Evolutionary conservation across 2,329 filamentous ascomycete genomes (phyloP).

Genomic region (Tolypocladium cylindrosporum): DNA sequence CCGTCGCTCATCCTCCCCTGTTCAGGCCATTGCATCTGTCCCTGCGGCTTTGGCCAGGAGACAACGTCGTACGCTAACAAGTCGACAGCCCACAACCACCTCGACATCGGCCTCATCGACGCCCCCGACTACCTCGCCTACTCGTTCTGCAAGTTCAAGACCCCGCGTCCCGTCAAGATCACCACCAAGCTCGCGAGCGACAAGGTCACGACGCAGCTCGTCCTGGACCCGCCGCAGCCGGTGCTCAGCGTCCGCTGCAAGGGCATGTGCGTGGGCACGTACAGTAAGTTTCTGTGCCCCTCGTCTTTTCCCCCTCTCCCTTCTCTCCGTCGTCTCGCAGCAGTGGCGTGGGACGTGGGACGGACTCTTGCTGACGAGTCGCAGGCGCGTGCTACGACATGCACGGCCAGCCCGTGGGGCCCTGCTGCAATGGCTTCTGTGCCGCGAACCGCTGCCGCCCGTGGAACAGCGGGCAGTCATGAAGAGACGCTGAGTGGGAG

Average conservation of each 20-base stretch:
- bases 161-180: slow-evolving; percentile 16
- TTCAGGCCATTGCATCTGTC: too few relatives aligned
- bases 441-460: slow-evolving; percentile 30
- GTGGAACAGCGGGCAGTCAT: slow-evolving; percentile 14
- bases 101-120: slow-evolving; percentile 29
- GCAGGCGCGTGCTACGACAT: slow-evolving; percentile 22
- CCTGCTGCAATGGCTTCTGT: slow-evolving; percentile 34
- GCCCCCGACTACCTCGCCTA: slow-evolving; percentile 32
- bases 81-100: slow-evolving; percentile 24
- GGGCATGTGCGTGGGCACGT: slow-evolving; percentile 30
- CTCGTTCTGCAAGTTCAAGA: slow-evolving; percentile 31
- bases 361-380: not conserved
- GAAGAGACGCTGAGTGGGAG: too few relatives aligned
- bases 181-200: slow-evolving; percentile 15
- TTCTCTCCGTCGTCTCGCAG: too few relatives aligned
- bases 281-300: slow-evolving; percentile 14
- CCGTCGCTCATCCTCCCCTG: too few relatives aligned
- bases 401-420: slow-evolving; percentile 23
- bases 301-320: too few relatives aligned
- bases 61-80: too few relatives aligned
- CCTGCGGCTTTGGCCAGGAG: too few relatives aligned
- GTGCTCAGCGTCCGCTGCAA: slow-evolving; percentile 31
- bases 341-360: not conserved
- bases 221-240: slow-evolving; percentile 33
- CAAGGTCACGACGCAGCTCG: slow-evolving; percentile 26